Base-by-base conservation (phyloP, 1,284 basidiomycete genomes). In the Ustilago esculenta region DNA sequence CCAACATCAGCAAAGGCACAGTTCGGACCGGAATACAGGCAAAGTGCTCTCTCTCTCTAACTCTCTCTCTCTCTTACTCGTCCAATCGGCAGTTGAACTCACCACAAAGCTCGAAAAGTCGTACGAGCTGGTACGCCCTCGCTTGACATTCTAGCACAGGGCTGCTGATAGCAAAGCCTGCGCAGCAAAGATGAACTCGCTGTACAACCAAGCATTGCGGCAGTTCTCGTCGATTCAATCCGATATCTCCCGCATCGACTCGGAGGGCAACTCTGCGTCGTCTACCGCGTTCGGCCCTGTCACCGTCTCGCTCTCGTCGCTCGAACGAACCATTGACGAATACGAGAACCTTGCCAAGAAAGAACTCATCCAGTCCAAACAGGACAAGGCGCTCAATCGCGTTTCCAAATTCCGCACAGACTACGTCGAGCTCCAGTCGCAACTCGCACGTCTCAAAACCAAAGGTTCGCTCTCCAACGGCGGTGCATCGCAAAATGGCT, bases 271-370 rank as follows among this genome's bases (percentile, higher is more conserved):
- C 10, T 15, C 43, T 17, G 59, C 49, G 9, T 52, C 60, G 0
- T 50, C 58, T 21, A 59, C 66, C 15, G 43, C 73, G 4, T 58
- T 69, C n/a, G 64, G 72, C 1, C 74, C 79, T 21, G 68, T 81
- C 32, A 65, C 65, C 3, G 73, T 79, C 14, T 70, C 77, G 0
- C 67, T 81, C 21, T 50, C 69, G 3, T 73, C 77, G 1, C 67
- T 81, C 24, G 57, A 68, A n/a, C 65, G 75, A 2, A 81, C 80
- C 1, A 71, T 81, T 17, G 79, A 81, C 42, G 80, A 81, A 30
- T 81, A 81, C 60, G 79, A 81, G 49, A 61, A 66, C n/a, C 63
- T 81, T 32, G 79, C 80, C 21, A 76, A 74, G 32, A 69, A 75
- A 20, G 80, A 81, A 42, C 64, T 81, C 12, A 74, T 78, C 37